Conservation (phyloP, 495 filamentous ascomycete genomes). For the Talaromyces wortmannii region DNA sequence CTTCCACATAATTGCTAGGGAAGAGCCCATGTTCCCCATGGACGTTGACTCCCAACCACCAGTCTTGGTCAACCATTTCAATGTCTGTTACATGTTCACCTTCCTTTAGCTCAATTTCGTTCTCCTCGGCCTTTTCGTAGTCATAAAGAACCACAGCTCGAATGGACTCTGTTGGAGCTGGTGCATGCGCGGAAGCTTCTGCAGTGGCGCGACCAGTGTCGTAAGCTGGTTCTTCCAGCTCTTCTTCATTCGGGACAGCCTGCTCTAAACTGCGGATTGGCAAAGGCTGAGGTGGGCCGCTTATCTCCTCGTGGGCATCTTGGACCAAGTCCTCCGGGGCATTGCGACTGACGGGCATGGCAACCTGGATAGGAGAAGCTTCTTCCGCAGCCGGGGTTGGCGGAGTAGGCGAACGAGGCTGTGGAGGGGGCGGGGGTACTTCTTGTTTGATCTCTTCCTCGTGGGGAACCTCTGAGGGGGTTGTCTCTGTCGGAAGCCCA, state of each 20-base stretch:
- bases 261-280: conserved; percentile 52
- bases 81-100: conserved; percentile 90
- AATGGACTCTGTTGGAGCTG: conserved; percentile 39
- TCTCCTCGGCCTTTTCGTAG: conserved; percentile 95
- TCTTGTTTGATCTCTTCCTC: conserved; percentile 34
- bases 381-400: conserved; percentile 45
- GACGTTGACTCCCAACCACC: conserved; percentile 90
- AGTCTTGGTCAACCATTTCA: conserved; percentile 94
- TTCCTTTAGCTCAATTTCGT: conserved; percentile 88
- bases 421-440: conserved; percentile 50
- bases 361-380: conserved; percentile 74
- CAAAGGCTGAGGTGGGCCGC: conserved; percentile 42
- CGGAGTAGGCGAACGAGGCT: conserved; percentile 54
- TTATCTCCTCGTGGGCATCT: conserved; percentile 43
- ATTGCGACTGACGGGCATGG: conserved; percentile 72
- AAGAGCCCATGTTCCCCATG: conserved; percentile 82
- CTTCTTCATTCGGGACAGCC: conserved; percentile 53
- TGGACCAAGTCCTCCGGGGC: conserved; percentile 45
- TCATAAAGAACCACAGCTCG: conserved; percentile 84
- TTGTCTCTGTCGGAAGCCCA: conserved; percentile 57
- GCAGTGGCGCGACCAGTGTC: conserved; percentile 60
- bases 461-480: conserved; percentile 38
- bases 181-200: conserved; percentile 35
- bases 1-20: conserved; percentile 93
- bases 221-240: conserved; percentile 56